A percentile compares a stretch with the other conserved stretches of the same genome.
phyloP scores from a whole-genome alignment of 805 yeast species.

The Ogataea siamensis region DNA sequence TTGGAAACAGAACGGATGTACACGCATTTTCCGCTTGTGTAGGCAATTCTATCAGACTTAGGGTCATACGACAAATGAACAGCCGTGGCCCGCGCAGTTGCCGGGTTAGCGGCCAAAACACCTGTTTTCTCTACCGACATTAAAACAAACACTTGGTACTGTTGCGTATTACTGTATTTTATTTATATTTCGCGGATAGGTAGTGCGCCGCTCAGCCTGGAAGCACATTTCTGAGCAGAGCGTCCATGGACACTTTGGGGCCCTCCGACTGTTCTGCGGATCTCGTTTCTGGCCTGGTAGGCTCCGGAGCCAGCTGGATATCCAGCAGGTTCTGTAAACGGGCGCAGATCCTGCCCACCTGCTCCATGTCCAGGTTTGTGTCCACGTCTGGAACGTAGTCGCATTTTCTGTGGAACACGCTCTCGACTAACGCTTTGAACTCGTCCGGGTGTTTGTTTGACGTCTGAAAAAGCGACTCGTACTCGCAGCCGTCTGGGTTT shows the following conservation, averaged over 20 bases:
- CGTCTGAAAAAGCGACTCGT: slow-evolving; percentile 5
- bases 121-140: slow-evolving; percentile 23
- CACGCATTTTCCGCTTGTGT: slow-evolving; percentile 78
- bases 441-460: neutral
- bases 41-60: slow-evolving; percentile 67
- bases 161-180: neutral
- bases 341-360: no score
- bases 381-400: no score
- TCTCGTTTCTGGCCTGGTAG: neutral
- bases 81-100: slow-evolving; percentile 67
- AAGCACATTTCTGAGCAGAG: slow-evolving; percentile 4
- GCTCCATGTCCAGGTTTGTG: no score
- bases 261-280: neutral
- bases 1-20: slow-evolving; percentile 62
- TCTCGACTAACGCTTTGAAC: neutral
- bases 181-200: neutral
- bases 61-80: slow-evolving; percentile 76
- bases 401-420: neutral
- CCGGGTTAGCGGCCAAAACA: slow-evolving; percentile 74
- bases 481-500: neutral
- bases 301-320: slow-evolving; percentile 2
- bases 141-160: neutral
- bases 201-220: slow-evolving; percentile 7
- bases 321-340: slow-evolving; percentile 9
- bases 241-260: slow-evolving; percentile 3